These are phyloP conservation scores for Prunus yedoensis DNA, from an alignment of 331 rosid species.

Conservation along the genomic window DNA sequence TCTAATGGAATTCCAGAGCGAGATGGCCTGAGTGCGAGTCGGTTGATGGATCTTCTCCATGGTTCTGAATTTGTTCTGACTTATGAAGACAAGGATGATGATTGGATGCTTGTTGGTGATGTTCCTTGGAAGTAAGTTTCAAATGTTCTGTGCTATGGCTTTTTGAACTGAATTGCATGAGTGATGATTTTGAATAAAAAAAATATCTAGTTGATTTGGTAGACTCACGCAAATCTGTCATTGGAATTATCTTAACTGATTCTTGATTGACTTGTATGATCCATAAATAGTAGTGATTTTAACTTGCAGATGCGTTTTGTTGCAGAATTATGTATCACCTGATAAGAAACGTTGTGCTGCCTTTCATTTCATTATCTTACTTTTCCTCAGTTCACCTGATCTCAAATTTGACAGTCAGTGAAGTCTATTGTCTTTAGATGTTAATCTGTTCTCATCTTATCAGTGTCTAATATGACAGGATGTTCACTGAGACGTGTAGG, in stretches of 20 bases:
- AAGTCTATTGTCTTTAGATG: neutral
- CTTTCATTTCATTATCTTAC: neutral
- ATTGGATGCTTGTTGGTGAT: conserved; percentile 99
- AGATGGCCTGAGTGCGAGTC: conserved; percentile 77
- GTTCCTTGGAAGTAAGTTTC: conserved; percentile 94
- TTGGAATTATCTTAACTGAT: neutral
- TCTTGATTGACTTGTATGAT: neutral
- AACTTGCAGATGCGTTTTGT: neutral
- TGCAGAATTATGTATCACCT: neutral
- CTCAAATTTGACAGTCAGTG: neutral
- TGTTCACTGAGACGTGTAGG: conserved; percentile 49
- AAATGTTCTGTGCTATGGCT: neutral
- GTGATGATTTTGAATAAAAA: neutral
- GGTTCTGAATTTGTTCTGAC: conserved; percentile 89
- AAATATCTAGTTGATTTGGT: neutral
- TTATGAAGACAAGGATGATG: conserved; percentile 92
- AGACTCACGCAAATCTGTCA: neutral
- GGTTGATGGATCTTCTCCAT: conserved; percentile 78
- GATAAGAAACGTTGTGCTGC: neutral
- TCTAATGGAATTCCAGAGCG: conserved; percentile 61
- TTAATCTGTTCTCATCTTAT: conserved; percentile 16
- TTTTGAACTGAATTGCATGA: neutral
- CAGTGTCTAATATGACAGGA: conserved; percentile 28
- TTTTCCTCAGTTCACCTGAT: neutral
- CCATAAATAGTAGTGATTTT: neutral